phyloP scores from a whole-genome alignment of 192 early-diverging fungal genomes.

The Thoreauomyces humboldtii region DNA sequence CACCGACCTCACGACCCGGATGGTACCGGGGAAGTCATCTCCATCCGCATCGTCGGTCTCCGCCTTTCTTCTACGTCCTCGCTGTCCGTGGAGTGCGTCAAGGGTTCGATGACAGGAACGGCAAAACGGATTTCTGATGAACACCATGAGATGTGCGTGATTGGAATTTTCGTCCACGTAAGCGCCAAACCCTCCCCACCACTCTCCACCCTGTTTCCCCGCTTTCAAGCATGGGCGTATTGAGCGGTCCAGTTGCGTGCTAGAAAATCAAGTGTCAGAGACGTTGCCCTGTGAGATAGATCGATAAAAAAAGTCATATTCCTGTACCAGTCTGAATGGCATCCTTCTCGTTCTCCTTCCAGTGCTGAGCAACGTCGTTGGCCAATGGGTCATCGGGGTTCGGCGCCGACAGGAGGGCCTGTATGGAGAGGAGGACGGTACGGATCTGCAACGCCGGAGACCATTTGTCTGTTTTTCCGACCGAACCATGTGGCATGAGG shows the following conservation, averaged over 20 bases:
- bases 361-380: slow-evolving; percentile 98
- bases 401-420: slow-evolving; percentile 93
- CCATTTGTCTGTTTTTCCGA: slow-evolving; percentile 99
- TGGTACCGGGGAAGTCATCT: too few relatives aligned
- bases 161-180: too few relatives aligned
- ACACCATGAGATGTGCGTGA: too few relatives aligned
- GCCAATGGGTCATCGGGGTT: slow-evolving; percentile 98
- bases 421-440: slow-evolving; percentile 95
- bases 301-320: neutral
- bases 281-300: neutral
- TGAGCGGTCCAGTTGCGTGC: slow-evolving; percentile 32
- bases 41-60: too few relatives aligned
- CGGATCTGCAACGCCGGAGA: slow-evolving; percentile 97
- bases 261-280: slow-evolving; percentile 1
- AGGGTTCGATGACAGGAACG: too few relatives aligned
- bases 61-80: too few relatives aligned
- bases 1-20: too few relatives aligned
- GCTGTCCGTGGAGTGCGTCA: too few relatives aligned
- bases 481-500: too few relatives aligned
- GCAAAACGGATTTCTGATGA: too few relatives aligned
- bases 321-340: slow-evolving; percentile 80
- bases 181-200: too few relatives aligned
- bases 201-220: too few relatives aligned
- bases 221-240: slow-evolving; percentile 25
- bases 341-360: slow-evolving; percentile 94